Base-by-base conservation (phyloP, 257 asterid species). In the Rehmannia glutinosa region DNA sequence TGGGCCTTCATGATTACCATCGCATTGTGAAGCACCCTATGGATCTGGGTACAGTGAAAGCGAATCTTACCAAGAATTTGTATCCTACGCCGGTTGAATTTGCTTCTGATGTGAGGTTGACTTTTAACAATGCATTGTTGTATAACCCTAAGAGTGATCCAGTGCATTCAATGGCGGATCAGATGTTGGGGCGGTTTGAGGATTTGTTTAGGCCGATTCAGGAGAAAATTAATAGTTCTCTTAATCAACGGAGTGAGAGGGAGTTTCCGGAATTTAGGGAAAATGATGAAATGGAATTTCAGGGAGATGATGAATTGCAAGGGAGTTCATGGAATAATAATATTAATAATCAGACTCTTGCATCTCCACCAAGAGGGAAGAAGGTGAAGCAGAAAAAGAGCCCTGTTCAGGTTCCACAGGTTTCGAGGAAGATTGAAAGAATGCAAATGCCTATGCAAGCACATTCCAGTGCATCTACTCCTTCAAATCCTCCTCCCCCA, bases 41-140 rank as follows among this genome's bases (percentile, higher is more conserved):
- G 99, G 99, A 94, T 85, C 87, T 94, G 47, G 97, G 99, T 2
- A 87, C 97, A 12, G 97, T 91, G 3, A 88, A 83, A 64, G 50
- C 84, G 2, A 94, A 94, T 77, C 72, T 91, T 2, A 64, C 78
- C 3, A 85, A 83, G 63, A 77, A 77, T 55, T 7, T 74, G 55
- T 94, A 91, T 50, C 58, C 62, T 6, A 59, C 88, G 4, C 97
- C 97, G 0, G 15, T 49, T 20, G 96, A 91, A 50, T 91, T 94
- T 46, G 96, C 99, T 0, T 81, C 86, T 0, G 97, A 94, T 56
- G 82, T 94, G 47, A 81, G 97, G 75, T 54, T 94, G 85, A 88
- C 92, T 46, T 91, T 94, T 62, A 87, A 91, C 76, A 94, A 94
- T 73, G 97, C 99, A 2, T 55, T 91, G 79, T 61, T 91, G 78